phyloP scores from a whole-genome alignment of 1,284 basidiomycete genomes.

The Abortiporus biennis region DNA sequence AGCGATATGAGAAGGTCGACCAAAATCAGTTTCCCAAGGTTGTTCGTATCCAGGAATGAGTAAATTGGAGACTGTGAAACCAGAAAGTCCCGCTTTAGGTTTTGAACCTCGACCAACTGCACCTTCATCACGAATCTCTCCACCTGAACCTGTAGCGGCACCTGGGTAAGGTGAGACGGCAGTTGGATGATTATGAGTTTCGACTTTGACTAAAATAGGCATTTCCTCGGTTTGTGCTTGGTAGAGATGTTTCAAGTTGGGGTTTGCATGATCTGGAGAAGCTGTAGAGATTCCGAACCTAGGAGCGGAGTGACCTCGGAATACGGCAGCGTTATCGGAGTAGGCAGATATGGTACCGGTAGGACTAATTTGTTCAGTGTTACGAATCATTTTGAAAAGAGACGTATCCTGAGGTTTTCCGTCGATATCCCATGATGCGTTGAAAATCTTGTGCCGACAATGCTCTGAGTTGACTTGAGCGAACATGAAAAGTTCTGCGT shows the following conservation, averaged over 20 bases:
- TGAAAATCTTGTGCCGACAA: conserved; percentile 99
- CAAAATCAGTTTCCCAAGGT: conserved; percentile 92
- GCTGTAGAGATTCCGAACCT: conserved; percentile 69
- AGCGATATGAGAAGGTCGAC: conserved; percentile 88
- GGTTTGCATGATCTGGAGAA: conserved; percentile 27
- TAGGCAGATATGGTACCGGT: conserved; percentile 92
- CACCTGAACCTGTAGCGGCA: conserved; percentile 96
- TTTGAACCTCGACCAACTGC: conserved; percentile 93
- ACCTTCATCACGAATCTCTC: conserved; percentile 98
- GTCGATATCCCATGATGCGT: conserved; percentile 94
- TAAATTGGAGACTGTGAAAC: conserved; percentile 95
- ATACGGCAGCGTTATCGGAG: conserved; percentile 96
- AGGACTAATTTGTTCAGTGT: conserved; percentile 82
- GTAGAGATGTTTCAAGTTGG: conserved; percentile 43
- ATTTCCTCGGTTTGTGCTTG: conserved; percentile 61
- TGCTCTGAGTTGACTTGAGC: conserved; percentile 99
- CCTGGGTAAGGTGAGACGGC: conserved; percentile 98
- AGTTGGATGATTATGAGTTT: conserved; percentile 99
- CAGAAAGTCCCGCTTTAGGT: conserved; percentile 92
- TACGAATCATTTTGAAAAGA: conserved; percentile 97
- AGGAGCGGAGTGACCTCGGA: conserved; percentile 75
- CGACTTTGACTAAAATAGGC: conserved; percentile 95
- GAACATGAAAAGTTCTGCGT: conserved; percentile 99
- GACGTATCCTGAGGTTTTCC: conserved; percentile 64
- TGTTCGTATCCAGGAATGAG: conserved; percentile 84